These are phyloP conservation scores for Angomonas deanei DNA, from an alignment of 208 protist species.

Conservation along the genomic window DNA sequence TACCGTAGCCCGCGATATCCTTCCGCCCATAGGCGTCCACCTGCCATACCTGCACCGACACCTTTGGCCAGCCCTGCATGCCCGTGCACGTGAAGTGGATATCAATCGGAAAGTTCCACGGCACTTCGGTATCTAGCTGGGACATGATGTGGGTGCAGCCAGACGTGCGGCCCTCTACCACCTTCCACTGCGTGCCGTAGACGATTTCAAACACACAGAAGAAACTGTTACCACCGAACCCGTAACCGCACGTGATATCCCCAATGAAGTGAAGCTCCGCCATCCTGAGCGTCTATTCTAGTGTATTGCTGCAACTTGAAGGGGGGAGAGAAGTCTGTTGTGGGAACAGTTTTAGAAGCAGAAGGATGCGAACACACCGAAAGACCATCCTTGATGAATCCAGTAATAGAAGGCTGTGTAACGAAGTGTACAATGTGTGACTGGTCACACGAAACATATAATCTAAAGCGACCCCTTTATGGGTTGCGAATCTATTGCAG, in stretches of 20 bases:
- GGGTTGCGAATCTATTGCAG: too few relatives aligned
- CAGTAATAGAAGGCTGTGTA: too few relatives aligned
- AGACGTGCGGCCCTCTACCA: slow-evolving; percentile 56
- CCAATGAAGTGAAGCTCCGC: slow-evolving; percentile 86
- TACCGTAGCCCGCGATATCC: slow-evolving; percentile 83
- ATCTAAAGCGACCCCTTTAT: too few relatives aligned
- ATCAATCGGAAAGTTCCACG: slow-evolving; percentile 83
- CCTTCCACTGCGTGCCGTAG: slow-evolving; percentile 63
- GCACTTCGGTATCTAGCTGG: slow-evolving; percentile 30
- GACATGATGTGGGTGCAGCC: slow-evolving; percentile 85
- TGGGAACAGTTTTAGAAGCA: neutral
- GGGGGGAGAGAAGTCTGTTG: neutral
- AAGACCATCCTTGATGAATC: too few relatives aligned
- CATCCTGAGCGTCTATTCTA: slow-evolving; percentile 13
- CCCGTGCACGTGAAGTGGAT: slow-evolving; percentile 71
- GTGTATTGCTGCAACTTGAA: neutral
- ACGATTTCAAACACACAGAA: slow-evolving; percentile 85
- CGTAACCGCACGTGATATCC: slow-evolving; percentile 53
- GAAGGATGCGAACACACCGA: too few relatives aligned
- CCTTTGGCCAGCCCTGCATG: slow-evolving; percentile 85
- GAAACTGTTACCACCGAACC: slow-evolving; percentile 56
- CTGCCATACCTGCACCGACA: slow-evolving; percentile 86
- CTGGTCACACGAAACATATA: too few relatives aligned
- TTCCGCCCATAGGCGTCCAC: slow-evolving; percentile 82
- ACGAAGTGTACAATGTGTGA: too few relatives aligned